These are phyloP conservation scores for Auriculariales sp. DNA, from an alignment of 768 basidiomycete species.

Conservation along the genomic window DNA sequence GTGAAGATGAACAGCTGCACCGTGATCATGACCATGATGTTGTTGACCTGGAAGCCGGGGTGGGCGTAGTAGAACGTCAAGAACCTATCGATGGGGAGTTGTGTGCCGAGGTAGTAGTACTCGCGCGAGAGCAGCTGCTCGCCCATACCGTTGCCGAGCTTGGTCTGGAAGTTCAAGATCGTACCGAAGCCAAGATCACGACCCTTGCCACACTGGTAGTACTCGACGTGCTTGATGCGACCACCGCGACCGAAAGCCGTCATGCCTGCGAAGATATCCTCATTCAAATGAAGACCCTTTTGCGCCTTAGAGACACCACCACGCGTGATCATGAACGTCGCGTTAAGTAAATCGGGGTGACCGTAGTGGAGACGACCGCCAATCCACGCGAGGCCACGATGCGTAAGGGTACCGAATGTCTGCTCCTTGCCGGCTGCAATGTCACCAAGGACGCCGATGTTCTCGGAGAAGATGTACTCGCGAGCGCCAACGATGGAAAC, in stretches of 20 bases:
- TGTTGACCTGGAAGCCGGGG: slow-evolving; percentile 99
- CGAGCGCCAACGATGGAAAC: slow-evolving; percentile 97
- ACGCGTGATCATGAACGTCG: slow-evolving; percentile 93
- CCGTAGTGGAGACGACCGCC: slow-evolving; percentile 98
- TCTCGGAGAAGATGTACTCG: slow-evolving; percentile 99
- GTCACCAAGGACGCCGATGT: slow-evolving; percentile 97
- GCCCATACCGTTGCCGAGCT: slow-evolving; percentile 99
- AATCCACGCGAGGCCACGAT: slow-evolving; percentile 90
- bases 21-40: slow-evolving; percentile 95
- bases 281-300: slow-evolving; percentile 97
- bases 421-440: slow-evolving; percentile 98
- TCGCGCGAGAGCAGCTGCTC: slow-evolving; percentile 99
- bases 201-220: slow-evolving; percentile 98
- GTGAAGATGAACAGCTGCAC: slow-evolving; percentile 92
- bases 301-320: slow-evolving; percentile 98
- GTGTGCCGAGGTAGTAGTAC: slow-evolving; percentile 97
- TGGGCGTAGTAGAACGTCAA: slow-evolving; percentile 99
- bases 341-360: slow-evolving; percentile 98
- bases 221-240: slow-evolving; percentile 97
- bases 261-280: slow-evolving; percentile 99
- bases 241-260: slow-evolving; percentile 94
- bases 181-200: slow-evolving; percentile 98
- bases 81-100: slow-evolving; percentile 95
- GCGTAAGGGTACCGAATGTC: slow-evolving; percentile 96
- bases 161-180: slow-evolving; percentile 98